Base-by-base conservation (phyloP, 176 grass and related monocot genomes). In the Oryza glaberrima region DNA sequence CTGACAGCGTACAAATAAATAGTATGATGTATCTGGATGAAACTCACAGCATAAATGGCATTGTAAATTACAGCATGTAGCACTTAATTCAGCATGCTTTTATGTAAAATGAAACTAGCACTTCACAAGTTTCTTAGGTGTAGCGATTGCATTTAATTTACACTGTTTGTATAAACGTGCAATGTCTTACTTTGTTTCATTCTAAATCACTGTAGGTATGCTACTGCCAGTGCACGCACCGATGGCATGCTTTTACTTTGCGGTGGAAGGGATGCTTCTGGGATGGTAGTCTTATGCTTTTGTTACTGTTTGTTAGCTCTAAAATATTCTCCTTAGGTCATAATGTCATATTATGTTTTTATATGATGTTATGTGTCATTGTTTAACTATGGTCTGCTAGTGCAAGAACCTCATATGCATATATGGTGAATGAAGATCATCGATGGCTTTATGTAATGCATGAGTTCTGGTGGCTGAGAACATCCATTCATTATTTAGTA, bases 211-310 rank as follows among this genome's bases (percentile, higher is more conserved):
- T 67, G 45, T 74, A 99, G 96, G 96, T 96, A 99, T 88, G 96
- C 93, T 87, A 94, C 89, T 89, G 96, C 96, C 49, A 96, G 96
- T 96, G 79, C 96, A 75, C 91, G 96, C 60, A 94, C 96, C 25
- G 96, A 99, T 88, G 96, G 96, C 38, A 99, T 99, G 96, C 91
- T 99, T 75, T 92, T 99, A 84, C 91, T 99, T 61, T 99, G 93
- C 70, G 96, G 96, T 89, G 96, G 96, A 92, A 94, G 96, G 89
- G 96, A 99, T 74, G 76, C 93, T 78, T 99, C 96, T 77, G 96
- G 96, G 74, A 87, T 36, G 88, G 96, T 99, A 58, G 15, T 78
- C 25, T 79, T 86, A 17, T 80, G 35, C 75, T 82, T 65, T 79
- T 81, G 26, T 83, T 78, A 75, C 32, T 85, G 11, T 81, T 85